These are phyloP conservation scores for Aethionema arabicum DNA, from an alignment of 345 rosid genomes.

Conservation along the genomic window DNA sequence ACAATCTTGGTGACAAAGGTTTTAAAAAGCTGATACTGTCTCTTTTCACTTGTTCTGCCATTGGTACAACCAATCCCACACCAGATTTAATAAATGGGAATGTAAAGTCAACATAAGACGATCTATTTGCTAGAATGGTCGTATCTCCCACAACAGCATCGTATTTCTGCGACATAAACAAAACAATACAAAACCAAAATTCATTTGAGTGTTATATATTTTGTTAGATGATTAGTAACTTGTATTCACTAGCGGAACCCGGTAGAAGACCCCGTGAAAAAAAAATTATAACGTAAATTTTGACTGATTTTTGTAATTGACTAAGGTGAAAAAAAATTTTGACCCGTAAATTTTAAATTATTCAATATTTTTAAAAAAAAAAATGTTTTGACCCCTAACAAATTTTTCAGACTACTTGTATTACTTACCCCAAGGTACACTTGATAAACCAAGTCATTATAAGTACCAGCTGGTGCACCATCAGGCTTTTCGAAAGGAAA, in stretches of 20 bases:
- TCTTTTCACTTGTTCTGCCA: slow-evolving; percentile 35
- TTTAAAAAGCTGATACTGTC: slow-evolving; percentile 54
- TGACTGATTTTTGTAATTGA: too few relatives aligned
- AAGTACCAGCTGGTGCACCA: slow-evolving; percentile 35
- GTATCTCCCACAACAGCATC: slow-evolving; percentile 69
- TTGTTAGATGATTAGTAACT: not conserved
- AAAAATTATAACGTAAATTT: too few relatives aligned
- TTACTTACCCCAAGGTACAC: slow-evolving; percentile 44
- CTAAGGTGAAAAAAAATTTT: too few relatives aligned
- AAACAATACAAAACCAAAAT: too few relatives aligned
- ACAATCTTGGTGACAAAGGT: slow-evolving; percentile 54
- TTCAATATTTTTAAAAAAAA: too few relatives aligned
- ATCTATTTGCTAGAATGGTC: slow-evolving; percentile 53
- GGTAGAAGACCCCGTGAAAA: too few relatives aligned
- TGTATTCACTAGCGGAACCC: too few relatives aligned
- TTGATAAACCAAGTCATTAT: slow-evolving; percentile 47
- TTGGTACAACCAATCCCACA: slow-evolving; percentile 47
- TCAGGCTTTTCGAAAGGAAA: slow-evolving; percentile 34
- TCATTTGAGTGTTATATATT: not conserved
- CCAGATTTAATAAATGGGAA: slow-evolving; percentile 64
- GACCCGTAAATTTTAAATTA: too few relatives aligned
- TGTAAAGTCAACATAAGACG: slow-evolving; percentile 60
- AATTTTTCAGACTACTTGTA: too few relatives aligned
- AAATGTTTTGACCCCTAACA: too few relatives aligned
- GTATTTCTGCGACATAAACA: slow-evolving; percentile 30